Conservation (phyloP, 2,329 filamentous ascomycete genomes). For the Arthrobotrys conoides region DNA sequence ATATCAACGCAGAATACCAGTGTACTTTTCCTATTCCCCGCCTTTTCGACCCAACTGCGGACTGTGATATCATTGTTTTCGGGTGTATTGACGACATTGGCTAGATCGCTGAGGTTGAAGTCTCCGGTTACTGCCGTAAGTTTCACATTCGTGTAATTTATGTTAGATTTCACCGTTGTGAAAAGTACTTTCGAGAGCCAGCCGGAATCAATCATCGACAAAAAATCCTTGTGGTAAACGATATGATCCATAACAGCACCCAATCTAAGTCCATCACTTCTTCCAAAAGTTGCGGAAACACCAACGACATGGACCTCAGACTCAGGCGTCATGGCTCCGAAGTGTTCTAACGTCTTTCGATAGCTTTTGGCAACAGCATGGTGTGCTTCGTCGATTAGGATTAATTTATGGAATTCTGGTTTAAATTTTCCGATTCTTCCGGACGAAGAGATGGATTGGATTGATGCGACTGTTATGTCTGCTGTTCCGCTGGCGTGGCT, state of each 20-base stretch:
- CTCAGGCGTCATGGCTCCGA: slow-evolving; percentile 74
- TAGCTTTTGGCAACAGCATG: slow-evolving; percentile 92
- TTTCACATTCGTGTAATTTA: slow-evolving; percentile 80
- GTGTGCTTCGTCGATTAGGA: slow-evolving; percentile 96
- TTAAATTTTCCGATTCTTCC: slow-evolving; percentile 87
- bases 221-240: slow-evolving; percentile 72
- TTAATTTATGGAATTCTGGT: slow-evolving; percentile 83
- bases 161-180: slow-evolving; percentile 88
- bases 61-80: slow-evolving; percentile 87
- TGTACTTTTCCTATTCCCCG: slow-evolving; percentile 81
- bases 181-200: slow-evolving; percentile 86
- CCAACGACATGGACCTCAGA: slow-evolving; percentile 77
- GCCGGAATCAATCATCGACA: slow-evolving; percentile 80
- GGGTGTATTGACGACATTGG: slow-evolving; percentile 83
- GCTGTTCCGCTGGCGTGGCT: slow-evolving; percentile 81
- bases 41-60: slow-evolving; percentile 83
- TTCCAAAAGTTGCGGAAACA: slow-evolving; percentile 83
- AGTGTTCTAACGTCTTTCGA: slow-evolving; percentile 81
- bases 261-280: slow-evolving; percentile 64
- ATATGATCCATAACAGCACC: slow-evolving; percentile 64
- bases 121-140: slow-evolving; percentile 78
- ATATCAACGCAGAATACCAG: slow-evolving; percentile 95
- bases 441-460: slow-evolving; percentile 84
- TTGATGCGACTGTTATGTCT: slow-evolving; percentile 93
- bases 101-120: slow-evolving; percentile 83